Percentiles rank a stretch among this genome's conserved stretches.
phyloP scores from a whole-genome alignment of 1,139 yeast genomes.

The Diutina ranongensis region DNA sequence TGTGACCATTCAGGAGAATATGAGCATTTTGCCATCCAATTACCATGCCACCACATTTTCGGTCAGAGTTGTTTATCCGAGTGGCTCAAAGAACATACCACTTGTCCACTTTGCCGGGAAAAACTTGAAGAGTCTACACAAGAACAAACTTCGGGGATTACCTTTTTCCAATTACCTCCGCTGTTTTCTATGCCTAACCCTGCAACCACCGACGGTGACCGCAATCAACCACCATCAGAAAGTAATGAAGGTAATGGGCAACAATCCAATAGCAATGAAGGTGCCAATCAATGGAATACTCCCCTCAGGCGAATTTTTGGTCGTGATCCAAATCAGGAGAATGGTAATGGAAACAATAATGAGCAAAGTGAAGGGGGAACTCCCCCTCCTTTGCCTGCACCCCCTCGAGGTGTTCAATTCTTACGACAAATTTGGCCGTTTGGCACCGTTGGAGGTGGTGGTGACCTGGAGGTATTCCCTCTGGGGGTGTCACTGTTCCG shows the following conservation, averaged over 20 bases:
- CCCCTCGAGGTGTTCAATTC: background rate
- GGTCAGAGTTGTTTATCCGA: slow-evolving; percentile 64
- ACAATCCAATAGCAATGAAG: no score
- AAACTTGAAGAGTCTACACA: background rate
- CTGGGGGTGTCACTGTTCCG: slow-evolving; percentile 4
- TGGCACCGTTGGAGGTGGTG: background rate
- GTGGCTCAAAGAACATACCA: slow-evolving; percentile 59
- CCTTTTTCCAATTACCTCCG: background rate
- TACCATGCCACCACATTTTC: slow-evolving; percentile 78
- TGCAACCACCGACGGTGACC: background rate
- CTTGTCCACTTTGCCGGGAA: slow-evolving; percentile 74
- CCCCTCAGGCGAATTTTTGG: background rate
- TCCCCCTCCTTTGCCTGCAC: background rate
- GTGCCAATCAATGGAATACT: no score
- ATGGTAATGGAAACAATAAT: background rate
- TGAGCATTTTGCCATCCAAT: slow-evolving; percentile 50
- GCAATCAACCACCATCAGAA: background rate
- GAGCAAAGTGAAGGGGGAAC: no score
- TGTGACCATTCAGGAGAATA: slow-evolving; percentile 23
- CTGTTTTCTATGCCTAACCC: background rate
- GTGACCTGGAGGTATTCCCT: background rate
- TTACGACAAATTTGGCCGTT: background rate
- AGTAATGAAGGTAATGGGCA: background rate
- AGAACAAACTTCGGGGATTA: background rate
- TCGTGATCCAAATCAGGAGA: background rate